Conservation (phyloP, 345 rosid species). For the Atalantia buxifolia region DNA sequence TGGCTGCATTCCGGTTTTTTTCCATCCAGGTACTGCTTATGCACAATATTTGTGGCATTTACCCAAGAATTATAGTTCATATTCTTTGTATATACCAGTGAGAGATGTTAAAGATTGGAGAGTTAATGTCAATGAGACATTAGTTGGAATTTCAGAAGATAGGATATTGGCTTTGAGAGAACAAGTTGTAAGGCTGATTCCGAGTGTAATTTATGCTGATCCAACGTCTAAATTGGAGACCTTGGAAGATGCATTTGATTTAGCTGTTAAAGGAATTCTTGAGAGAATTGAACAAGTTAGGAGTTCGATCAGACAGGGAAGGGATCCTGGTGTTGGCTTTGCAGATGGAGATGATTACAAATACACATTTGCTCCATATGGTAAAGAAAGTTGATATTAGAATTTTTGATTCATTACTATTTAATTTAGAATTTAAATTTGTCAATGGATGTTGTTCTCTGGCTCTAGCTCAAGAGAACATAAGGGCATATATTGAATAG, state of each 20-base stretch:
- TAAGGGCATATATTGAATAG: not conserved
- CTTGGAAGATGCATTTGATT: constrained; percentile 54
- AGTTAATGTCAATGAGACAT: constrained; percentile 33
- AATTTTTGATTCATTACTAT: not conserved
- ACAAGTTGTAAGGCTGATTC: constrained; percentile 58
- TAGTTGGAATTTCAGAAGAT: constrained; percentile 33
- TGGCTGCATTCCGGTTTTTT: constrained; percentile 65
- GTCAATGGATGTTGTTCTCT: not conserved
- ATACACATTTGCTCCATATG: constrained; percentile 1
- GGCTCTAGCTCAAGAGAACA: not conserved
- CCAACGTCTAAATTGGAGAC: constrained; percentile 27
- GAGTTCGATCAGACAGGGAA: constrained; percentile 40
- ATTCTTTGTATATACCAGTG: constrained; percentile 54
- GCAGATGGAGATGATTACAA: constrained; percentile 48
- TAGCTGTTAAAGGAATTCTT: constrained; percentile 57
- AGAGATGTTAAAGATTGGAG: constrained; percentile 34
- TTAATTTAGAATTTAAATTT: not conserved
- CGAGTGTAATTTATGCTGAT: constrained; percentile 48
- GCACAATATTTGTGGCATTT: constrained; percentile 63
- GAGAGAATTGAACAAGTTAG: constrained; percentile 52
- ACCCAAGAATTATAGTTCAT: constrained; percentile 38
- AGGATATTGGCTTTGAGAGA: constrained; percentile 42
- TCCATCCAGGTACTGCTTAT: constrained; percentile 63
- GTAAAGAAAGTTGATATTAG: not conserved
- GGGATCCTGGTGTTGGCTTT: constrained; percentile 55